A percentile compares a stretch with the other conserved stretches of the same genome.
Conservation (phyloP, 1,284 basidiomycete genomes). For the Trametes hirsuta region DNA sequence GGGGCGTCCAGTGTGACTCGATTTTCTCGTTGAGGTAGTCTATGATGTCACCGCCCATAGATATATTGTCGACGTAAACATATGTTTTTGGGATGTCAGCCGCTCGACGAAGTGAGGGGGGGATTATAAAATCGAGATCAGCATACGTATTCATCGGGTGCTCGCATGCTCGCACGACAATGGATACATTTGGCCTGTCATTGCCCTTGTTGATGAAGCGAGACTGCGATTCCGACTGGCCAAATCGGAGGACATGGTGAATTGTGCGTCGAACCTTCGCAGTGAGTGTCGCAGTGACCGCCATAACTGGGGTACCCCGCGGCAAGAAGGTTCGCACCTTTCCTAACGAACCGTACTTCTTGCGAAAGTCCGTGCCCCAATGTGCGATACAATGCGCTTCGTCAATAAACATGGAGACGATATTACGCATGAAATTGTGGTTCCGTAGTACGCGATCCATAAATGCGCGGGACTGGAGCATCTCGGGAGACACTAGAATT, state of each 20-base stretch:
- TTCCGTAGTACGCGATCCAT: conserved; percentile 38
- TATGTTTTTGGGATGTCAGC: conserved; percentile 28
- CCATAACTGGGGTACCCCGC: conserved; percentile 37
- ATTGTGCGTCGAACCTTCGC: conserved; percentile 37
- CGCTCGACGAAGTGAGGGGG: neutral
- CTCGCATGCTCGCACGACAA: conserved; percentile 42
- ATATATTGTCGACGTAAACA: conserved; percentile 28
- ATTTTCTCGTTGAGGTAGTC: conserved; percentile 19
- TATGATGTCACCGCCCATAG: conserved; percentile 22
- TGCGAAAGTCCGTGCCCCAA: conserved; percentile 45
- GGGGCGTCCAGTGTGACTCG: too few relatives aligned
- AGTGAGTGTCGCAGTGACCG: conserved; percentile 44
- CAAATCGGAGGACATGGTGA: conserved; percentile 36
- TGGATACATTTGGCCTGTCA: conserved; percentile 42
- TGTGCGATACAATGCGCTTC: conserved; percentile 45
- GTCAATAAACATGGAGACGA: conserved; percentile 41
- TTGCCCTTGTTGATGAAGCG: conserved; percentile 36
- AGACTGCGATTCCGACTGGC: neutral
- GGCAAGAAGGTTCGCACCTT: conserved; percentile 41
- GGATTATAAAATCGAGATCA: conserved; percentile 44
- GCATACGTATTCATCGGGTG: conserved; percentile 39
- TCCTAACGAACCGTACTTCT: conserved; percentile 42
- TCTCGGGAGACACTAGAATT: conserved; percentile 44
- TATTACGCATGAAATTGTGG: conserved; percentile 25
- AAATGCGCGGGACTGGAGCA: conserved; percentile 36